Base-by-base conservation (phyloP, 108 stramenopile genomes). In the Pseudonitzschia multiseries region DNA sequence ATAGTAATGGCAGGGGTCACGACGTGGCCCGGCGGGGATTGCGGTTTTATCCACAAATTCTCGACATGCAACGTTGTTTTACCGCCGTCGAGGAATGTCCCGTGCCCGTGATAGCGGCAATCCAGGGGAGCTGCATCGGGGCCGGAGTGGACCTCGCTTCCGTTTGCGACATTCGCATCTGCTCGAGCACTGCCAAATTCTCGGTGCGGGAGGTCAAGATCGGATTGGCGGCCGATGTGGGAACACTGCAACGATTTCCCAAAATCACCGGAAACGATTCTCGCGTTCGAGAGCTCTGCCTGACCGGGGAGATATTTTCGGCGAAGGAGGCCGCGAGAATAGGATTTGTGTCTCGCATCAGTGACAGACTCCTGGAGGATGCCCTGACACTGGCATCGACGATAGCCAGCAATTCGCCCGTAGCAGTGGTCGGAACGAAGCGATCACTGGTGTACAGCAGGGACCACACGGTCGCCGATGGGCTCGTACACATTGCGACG, bases 191-290 rank as follows among this genome's bases (percentile, higher is more conserved):
- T 51, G 74, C 87, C 32, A 75, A 24, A 5, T 93, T 90, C 80
- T 81, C 84, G 40, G 81, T 90, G 0, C 64, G 87, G 27, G 91
- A 93, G 73, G 89, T 84, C 18, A 50, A 83, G 69, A 62, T 93
- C 29, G 91, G 91, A 2, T 63, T 93, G 24, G 91, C 91, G 13
- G 91, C 91, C 21, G 91, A 93, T 69, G 87, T 93, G 6, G 91
- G 91, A 20, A 93, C 91, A 14, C 67, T 93, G 31, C 91, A 93
- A 76, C 66, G 91, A 56, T 69, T 93, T 24, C 91, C 91, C 1
- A 93, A 88, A 68, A 72, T 93, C 48, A 80, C 83, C 14, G 91
- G 91, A 20, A 78, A 83, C 68, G 68, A 76, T 26, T 93, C 91
- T 48, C 71, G 81, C 51, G 82, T 90, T 0, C 71, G 81, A 54